Base-by-base conservation (phyloP, 345 rosid genomes). In the Hibiscus mutabilis region DNA sequence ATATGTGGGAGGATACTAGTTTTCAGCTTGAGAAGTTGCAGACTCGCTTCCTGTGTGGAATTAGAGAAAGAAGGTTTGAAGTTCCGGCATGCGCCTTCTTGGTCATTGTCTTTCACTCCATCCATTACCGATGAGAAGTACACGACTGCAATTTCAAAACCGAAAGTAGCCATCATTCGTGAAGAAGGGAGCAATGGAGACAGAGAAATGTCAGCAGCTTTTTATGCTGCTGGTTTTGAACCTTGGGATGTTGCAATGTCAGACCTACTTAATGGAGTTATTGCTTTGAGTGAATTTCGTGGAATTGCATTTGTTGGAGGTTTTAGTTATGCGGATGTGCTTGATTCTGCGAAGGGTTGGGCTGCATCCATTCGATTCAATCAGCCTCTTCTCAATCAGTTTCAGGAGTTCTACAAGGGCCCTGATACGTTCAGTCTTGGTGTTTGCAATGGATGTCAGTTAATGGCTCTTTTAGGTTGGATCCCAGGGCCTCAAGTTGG, bases 181-280 rank as follows among this genome's bases (percentile, higher is more conserved):
- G 98, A 94, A 83, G 98, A 94, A 83, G 98, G 98, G 42, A 94
- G 98, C 83, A 94, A 90, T 40, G 97, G 97, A 55, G 98, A 94
- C 76, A 82, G 97, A 64, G 97, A 94, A 84, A 94, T 94, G 98
- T 87, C 97, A 1, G 98, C 91, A 69, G 96, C 96, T 3, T 82
- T 91, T 76, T 79, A 81, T 62, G 91, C 97, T 16, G 87, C 97
- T 27, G 98, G 98, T 68, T 94, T 94, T 62, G 98, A 94, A 71
- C 93, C 98, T 0, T 91, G 98, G 98, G 97, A 94, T 61, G 83
- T 94, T 63, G 73, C 98, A 15, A 87, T 94, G 87, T 94, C 98
- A 9, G 97, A 94, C 81, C 92, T 94, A 79, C 84, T 91, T 42
- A 82, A 75, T 0, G 92, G 95, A 73, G 77, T 72, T 10, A 73